A percentile compares a stretch with the other conserved stretches of the same genome.
phyloP scores from a whole-genome alignment of 768 basidiomycete species.

The Tubosaeta sp. region DNA sequence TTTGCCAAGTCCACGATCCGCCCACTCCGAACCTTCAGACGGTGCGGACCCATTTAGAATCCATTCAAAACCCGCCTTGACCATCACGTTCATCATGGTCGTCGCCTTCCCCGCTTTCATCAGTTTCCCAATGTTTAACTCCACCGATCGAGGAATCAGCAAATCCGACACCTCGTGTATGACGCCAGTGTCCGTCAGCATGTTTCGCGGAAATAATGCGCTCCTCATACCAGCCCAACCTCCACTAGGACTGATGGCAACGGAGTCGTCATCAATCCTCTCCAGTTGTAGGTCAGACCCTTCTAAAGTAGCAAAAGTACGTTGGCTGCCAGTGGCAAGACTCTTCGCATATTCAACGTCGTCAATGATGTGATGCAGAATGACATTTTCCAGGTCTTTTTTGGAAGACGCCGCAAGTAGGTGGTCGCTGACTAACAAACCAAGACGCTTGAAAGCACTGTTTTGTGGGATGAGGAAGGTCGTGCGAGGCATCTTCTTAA shows the following conservation, averaged over 20 bases:
- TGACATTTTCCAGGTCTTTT: conserved; percentile 73
- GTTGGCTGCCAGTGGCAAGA: conserved; percentile 59
- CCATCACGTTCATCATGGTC: conserved; percentile 82
- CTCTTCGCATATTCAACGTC: conserved; percentile 68
- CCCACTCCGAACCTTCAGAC: conserved; percentile 67
- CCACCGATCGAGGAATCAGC: conserved; percentile 81
- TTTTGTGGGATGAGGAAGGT: conserved; percentile 89
- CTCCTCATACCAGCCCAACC: conserved; percentile 74
- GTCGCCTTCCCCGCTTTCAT: conserved; percentile 83
- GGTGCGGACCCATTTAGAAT: conserved; percentile 80
- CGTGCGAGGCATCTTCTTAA: conserved; percentile 61
- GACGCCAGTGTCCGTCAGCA: conserved; percentile 84
- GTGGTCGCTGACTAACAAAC: conserved; percentile 79
- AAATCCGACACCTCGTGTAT: conserved; percentile 85
- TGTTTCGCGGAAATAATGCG: conserved; percentile 53
- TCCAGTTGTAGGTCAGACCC: conserved; percentile 78
- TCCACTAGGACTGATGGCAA: conserved; percentile 59
- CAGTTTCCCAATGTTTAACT: conserved; percentile 86
- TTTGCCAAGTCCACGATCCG: conserved; percentile 42
- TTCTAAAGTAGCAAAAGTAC: conserved; percentile 77
- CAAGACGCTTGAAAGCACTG: conserved; percentile 81
- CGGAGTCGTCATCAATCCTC: conserved; percentile 47
- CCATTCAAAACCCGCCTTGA: conserved; percentile 88
- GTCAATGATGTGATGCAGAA: conserved; percentile 82
- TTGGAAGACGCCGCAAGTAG: conserved; percentile 76